Base-by-base conservation (phyloP, 2,329 filamentous ascomycete species). In the Mariannaea elegans region DNA sequence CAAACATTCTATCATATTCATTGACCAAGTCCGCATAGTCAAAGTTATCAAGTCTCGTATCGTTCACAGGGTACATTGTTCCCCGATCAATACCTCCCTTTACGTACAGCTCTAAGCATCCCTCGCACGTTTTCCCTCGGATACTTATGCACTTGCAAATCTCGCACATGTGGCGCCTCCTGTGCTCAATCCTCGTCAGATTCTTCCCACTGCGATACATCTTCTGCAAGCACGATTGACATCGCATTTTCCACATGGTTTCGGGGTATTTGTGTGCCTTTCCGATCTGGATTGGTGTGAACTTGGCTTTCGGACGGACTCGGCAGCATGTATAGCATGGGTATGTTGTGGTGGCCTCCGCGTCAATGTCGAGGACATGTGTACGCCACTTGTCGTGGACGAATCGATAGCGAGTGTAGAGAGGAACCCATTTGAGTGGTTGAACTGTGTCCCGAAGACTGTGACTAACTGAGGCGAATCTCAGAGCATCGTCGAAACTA, bases 251-350 rank as follows among this genome's bases (percentile, higher is more conserved):
- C 64, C 66, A 69, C 5, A 48, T 19, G 0, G 53, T 65, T 9
- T 53, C 27, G 5, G 59, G 60, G 1, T 32, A 16, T 2, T 27
- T 27, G 14, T 21, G n/a, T 0, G 32, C 42, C 56, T 50, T 29
- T 0, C 3, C 3, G 2, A 65, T 23, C 31, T 65, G 61, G 1
- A 16, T 32, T 1, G 13, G 0, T 1, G 58, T 58, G 32, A 68
- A 69, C 19, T 49, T 63, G 2, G 2, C 27, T 27, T 24, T 45
- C 9, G 49, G 52, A 1, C 36, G 54, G 4, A 63, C 41, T 12
- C 36, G 61, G 16, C 45, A 64, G 49, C 66, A 69, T n/a, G 49
- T 14, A 16, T 59, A 68, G 52, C 66, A 68, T 2, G 65, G 66
- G 14, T 51, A 63, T 1, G 7, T 18, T 10, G 14, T 3, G 3